Percentiles rank a stretch among this genome's conserved stretches.
Evolutionary conservation across 306 rosid species (phyloP).

Genomic region (Cucumis sativus): DNA sequence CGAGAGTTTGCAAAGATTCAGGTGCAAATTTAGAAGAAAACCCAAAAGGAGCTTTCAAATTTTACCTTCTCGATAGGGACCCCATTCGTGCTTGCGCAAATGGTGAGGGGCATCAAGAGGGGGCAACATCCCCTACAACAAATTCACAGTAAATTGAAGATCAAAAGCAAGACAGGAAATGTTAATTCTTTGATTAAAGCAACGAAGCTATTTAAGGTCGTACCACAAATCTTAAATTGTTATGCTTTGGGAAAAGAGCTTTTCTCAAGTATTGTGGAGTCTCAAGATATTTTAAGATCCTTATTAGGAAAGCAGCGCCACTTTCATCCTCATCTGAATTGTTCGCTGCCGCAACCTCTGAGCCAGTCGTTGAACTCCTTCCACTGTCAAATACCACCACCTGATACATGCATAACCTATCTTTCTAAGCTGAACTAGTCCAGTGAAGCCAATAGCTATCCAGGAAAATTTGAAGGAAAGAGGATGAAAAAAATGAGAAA

Average conservation of each 20-base stretch:
- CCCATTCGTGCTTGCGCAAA: slow-evolving; percentile 96
- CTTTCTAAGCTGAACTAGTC: not conserved
- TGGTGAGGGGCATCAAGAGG: slow-evolving; percentile 99
- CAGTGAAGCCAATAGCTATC: not conserved
- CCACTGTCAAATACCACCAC: slow-evolving; percentile 79
- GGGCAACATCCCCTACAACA: slow-evolving; percentile 78
- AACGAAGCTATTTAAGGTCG: slow-evolving; percentile 10
- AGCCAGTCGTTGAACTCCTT: slow-evolving; percentile 20
- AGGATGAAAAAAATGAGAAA: not conserved
- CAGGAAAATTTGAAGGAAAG: not conserved
- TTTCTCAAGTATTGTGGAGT: slow-evolving; percentile 93
- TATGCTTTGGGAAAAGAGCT: slow-evolving; percentile 83
- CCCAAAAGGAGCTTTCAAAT: not conserved
- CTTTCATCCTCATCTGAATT: slow-evolving; percentile 57
- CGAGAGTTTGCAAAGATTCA: not conserved
- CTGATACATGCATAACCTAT: slow-evolving; percentile 21
- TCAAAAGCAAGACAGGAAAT: slow-evolving; percentile 1
- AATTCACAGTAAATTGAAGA: slow-evolving; percentile 6
- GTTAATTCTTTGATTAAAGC: not conserved
- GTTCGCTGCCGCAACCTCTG: slow-evolving; percentile 5
- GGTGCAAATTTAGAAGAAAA: not conserved
- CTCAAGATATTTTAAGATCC: slow-evolving; percentile 75
- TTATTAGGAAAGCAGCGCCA: slow-evolving; percentile 64
- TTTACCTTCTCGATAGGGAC: slow-evolving; percentile 72
- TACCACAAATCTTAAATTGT: slow-evolving; percentile 79